Evolutionary conservation across 2,329 filamentous ascomycete genomes (phyloP), one percentile per base, ranked within the genome.

Genomic region (Fusarium coicis): DNA sequence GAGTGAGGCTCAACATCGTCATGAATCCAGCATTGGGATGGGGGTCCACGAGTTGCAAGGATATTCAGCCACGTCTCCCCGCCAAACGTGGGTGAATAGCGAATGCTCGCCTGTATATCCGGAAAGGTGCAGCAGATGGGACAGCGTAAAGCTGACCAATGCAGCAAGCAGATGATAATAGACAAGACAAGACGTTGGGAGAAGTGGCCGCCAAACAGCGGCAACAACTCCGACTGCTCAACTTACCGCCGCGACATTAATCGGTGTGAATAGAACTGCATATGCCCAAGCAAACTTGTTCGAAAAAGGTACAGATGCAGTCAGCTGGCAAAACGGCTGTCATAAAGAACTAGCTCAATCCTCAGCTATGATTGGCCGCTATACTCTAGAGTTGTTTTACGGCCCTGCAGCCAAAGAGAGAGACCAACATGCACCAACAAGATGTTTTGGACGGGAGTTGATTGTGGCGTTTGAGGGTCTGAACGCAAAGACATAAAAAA

Each of bases 1-100:
- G 50, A 40, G 23, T 40, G 66, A 65, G 62, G 55, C 54, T 72
- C 69, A 75, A 46, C 47, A 68, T 70, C 72, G 54, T 72, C 56
- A 63, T 74, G 64, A 59, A 64, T 68, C 50, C 66, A 61, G 56
- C 43, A 59, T 66, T 53, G 39, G 39, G 43, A 67, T 61, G 61
- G 54, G 63, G 50, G 63, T 47, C 60, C 68, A 70, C 58, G 58
- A 63, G 44, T 39, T 64, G 32, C 56, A 66, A 72, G 64, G 57
- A 56, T 59, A n/a, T 34, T 47, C 28, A 55, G 43, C 55, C 57
- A 68, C 64, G 67, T 55, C 62, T 65, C 47, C 34, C 37, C 55
- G 43, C 63, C 40, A 43, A 63, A 63, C 63, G 26, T 49, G 55
- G 63, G 59, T 59, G 34, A 63, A 62, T 21, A 23, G 53, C 53